These are phyloP conservation scores for Collybiopsis confluens DNA, from an alignment of 768 basidiomycete genomes.

Conservation along the genomic window DNA sequence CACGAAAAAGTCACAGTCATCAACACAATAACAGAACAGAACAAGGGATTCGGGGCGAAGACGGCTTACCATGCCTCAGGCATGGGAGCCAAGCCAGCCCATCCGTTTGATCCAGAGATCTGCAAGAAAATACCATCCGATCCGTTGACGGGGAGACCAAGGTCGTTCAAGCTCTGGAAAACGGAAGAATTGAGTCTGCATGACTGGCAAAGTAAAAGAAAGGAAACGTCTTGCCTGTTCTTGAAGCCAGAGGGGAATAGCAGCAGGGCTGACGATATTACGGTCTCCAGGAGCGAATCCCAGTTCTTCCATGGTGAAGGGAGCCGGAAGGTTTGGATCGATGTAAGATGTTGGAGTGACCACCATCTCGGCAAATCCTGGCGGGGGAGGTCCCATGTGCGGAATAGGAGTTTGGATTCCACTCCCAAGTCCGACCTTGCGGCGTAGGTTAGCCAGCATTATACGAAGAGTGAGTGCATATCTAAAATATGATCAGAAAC, in stretches of 20 bases:
- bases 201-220: conserved; percentile 1
- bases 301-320: conserved; percentile 83
- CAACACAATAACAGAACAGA: neutral
- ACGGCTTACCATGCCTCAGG: conserved; percentile 76
- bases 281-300: conserved; percentile 55
- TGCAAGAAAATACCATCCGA: conserved; percentile 88
- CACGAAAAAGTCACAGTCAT: neutral
- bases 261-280: conserved; percentile 65
- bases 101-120: conserved; percentile 64
- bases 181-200: neutral
- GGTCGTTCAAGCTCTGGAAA: conserved; percentile 75
- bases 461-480: conserved; percentile 89
- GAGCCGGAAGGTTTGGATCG: conserved; percentile 49
- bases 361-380: conserved; percentile 54
- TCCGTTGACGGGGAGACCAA: conserved; percentile 88
- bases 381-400: conserved; percentile 48
- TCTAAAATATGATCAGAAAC: conserved; percentile 28
- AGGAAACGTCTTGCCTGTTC: conserved; percentile 59
- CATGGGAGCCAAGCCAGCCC: conserved; percentile 70
- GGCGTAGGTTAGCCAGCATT: conserved; percentile 88
- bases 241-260: conserved; percentile 89
- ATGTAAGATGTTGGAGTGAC: conserved; percentile 53
- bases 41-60: neutral
- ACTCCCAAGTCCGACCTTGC: conserved; percentile 71
- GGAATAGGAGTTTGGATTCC: conserved; percentile 45